phyloP scores from a whole-genome alignment of 2,329 filamentous ascomycete genomes.

The Arthrocladium fulminans region DNA sequence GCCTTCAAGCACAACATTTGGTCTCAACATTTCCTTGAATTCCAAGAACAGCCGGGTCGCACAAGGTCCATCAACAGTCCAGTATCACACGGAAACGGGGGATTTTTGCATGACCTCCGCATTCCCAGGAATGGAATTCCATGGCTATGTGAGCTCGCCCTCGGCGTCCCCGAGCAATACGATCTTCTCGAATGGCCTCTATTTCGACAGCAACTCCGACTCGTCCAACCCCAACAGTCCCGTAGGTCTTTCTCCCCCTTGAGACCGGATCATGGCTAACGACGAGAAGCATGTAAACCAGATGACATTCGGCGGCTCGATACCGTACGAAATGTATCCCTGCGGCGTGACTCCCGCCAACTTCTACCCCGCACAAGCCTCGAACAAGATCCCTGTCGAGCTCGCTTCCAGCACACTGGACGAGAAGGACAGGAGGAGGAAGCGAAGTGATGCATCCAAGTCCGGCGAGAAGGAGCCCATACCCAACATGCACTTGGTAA shows the following conservation, averaged over 20 bases:
- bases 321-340: slow-evolving; percentile 21
- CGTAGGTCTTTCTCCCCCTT: slow-evolving; percentile 14
- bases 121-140: slow-evolving; percentile 16
- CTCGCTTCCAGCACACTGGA: slow-evolving; percentile 23
- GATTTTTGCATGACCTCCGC: slow-evolving; percentile 11
- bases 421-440: slow-evolving; percentile 20
- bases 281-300: slow-evolving; percentile 18
- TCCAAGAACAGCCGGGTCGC: too few species aligned
- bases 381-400: slow-evolving; percentile 23
- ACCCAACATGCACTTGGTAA: slow-evolving; percentile 26
- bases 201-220: slow-evolving; percentile 23
- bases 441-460: slow-evolving; percentile 14
- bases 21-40: too few species aligned
- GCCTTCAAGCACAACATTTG: slow-evolving; percentile 1
- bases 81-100: too few species aligned
- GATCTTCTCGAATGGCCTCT: slow-evolving; percentile 18
- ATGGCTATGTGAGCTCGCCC: slow-evolving; percentile 20
- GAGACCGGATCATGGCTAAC: background rate
- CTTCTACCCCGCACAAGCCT: slow-evolving; percentile 14
- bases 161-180: slow-evolving; percentile 20
- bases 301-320: slow-evolving; percentile 16
- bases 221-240: slow-evolving; percentile 22
- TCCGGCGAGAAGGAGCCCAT: slow-evolving; percentile 23
- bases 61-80: too few species aligned
- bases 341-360: slow-evolving; percentile 17